These are phyloP conservation scores for Gonium pectorale DNA, from an alignment of 139 green algal genomes.

Conservation along the genomic window DNA sequence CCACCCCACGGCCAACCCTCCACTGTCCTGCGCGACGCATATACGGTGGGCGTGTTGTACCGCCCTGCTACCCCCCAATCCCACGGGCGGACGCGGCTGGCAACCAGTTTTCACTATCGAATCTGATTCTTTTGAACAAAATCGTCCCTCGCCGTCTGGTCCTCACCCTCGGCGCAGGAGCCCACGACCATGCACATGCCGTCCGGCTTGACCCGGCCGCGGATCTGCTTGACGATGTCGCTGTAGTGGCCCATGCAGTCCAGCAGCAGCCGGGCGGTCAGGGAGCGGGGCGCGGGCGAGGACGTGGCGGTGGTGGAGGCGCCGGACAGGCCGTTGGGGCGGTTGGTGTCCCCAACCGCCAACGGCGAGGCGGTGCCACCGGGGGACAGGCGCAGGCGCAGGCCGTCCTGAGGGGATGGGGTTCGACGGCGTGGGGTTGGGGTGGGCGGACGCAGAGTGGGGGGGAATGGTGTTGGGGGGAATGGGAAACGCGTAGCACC, in stretches of 20 bases:
- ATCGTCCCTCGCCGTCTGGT: too few species aligned
- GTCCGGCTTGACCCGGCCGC: conserved; percentile 77
- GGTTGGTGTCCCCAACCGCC: conserved; percentile 67
- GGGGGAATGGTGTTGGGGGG: too few species aligned
- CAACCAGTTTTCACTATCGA: too few species aligned
- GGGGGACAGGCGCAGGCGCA: conserved; percentile 45
- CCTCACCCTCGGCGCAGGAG: conserved; percentile 74
- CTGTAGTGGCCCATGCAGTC: conserved; percentile 94
- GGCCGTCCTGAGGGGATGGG: conserved; percentile 67
- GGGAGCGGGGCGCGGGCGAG: conserved; percentile 1
- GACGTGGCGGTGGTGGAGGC: background rate
- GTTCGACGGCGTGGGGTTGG: too few species aligned
- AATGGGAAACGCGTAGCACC: too few species aligned
- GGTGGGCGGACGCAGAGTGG: background rate
- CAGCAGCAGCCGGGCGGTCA: conserved; percentile 80
- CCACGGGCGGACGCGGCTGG: too few species aligned
- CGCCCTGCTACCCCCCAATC: too few species aligned
- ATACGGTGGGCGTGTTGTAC: too few species aligned
- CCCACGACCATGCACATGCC: conserved; percentile 93
- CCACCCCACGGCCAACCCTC: too few species aligned
- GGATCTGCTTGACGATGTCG: conserved; percentile 86
- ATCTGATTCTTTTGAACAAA: too few species aligned
- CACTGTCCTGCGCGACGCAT: too few species aligned
- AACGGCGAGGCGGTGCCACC: conserved; percentile 42
- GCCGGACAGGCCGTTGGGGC: conserved; percentile 54